phyloP scores from a whole-genome alignment of 345 rosid species.

The Gynandropsis gynandra region DNA sequence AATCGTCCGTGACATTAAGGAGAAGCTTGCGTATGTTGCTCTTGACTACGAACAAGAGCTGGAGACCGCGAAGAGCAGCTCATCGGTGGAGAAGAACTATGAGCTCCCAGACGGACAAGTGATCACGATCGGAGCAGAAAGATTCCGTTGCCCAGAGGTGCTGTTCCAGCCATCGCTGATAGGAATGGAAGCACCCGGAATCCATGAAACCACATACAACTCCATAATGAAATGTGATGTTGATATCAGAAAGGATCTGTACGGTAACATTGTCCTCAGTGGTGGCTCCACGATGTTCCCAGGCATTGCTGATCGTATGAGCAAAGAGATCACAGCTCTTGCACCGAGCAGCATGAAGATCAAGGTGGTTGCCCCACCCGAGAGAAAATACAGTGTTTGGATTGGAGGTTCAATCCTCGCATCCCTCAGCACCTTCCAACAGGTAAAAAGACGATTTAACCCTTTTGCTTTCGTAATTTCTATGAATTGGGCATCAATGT shows the following conservation, averaged over 20 bases:
- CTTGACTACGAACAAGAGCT: constrained; percentile 49
- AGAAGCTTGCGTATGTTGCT: constrained; percentile 45
- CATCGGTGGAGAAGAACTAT: constrained; percentile 37
- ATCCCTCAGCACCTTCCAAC: constrained; percentile 52
- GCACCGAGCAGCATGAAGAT: constrained; percentile 49
- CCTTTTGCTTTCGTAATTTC: too few relatives aligned
- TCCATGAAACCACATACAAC: constrained; percentile 44
- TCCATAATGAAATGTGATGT: constrained; percentile 45
- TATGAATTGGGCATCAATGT: constrained; percentile 19
- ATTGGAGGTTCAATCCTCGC: constrained; percentile 50
- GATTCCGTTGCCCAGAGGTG: constrained; percentile 51
- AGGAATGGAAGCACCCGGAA: constrained; percentile 44
- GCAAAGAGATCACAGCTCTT: constrained; percentile 45
- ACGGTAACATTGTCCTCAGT: constrained; percentile 45
- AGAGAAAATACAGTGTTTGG: constrained; percentile 55
- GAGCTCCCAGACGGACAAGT: constrained; percentile 47
- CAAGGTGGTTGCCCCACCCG: constrained; percentile 53
- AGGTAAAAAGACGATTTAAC: too few relatives aligned
- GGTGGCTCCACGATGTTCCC: constrained; percentile 53
- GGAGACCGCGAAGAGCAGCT: constrained; percentile 44
- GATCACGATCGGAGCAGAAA: constrained; percentile 44
- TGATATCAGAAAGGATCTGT: constrained; percentile 44
- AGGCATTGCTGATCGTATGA: constrained; percentile 46
- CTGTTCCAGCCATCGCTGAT: constrained; percentile 45
- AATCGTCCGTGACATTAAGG: constrained; percentile 52